These are phyloP conservation scores for Chlorella ohadii DNA, from an alignment of 139 green algal genomes.

Conservation along the genomic window DNA sequence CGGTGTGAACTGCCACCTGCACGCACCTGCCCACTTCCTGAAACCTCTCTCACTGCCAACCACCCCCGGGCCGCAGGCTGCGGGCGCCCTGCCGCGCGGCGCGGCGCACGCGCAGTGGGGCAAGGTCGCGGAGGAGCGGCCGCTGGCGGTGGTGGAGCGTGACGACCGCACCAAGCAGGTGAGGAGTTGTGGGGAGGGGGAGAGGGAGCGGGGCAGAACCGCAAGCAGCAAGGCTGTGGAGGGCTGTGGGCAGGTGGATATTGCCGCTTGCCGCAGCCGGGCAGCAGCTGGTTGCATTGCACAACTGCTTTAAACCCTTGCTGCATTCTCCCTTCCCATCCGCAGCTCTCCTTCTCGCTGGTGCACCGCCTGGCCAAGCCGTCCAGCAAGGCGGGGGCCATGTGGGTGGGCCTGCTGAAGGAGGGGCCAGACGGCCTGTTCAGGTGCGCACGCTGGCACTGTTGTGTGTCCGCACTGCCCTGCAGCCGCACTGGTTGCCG, in stretches of 20 bases:
- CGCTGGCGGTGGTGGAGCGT: constrained; percentile 43
- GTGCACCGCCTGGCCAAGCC: constrained; percentile 43
- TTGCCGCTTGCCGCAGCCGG: no score
- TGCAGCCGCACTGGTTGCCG: no score
- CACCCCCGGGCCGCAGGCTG: background rate
- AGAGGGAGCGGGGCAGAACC: no score
- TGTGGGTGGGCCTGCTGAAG: constrained; percentile 46
- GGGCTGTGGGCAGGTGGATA: no score
- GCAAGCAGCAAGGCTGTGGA: no score
- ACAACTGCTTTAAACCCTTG: no score
- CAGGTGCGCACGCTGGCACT: background rate
- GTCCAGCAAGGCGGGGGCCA: constrained; percentile 9
- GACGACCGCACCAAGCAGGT: constrained; percentile 29
- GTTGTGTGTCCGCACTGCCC: no score
- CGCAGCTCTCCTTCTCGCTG: constrained; percentile 16
- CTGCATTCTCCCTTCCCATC: no score
- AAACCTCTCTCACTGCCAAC: background rate
- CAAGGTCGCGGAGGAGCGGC: constrained; percentile 38
- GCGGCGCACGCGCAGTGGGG: constrained; percentile 38
- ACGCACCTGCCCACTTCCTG: no score
- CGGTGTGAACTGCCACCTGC: no score
- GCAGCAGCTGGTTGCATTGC: no score
- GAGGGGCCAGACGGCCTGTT: constrained; percentile 37
- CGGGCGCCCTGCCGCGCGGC: background rate
- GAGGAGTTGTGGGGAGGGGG: background rate